These are phyloP conservation scores for Austropuccinia psidii DNA, from an alignment of 1,284 basidiomycete species.

Conservation along the genomic window DNA sequence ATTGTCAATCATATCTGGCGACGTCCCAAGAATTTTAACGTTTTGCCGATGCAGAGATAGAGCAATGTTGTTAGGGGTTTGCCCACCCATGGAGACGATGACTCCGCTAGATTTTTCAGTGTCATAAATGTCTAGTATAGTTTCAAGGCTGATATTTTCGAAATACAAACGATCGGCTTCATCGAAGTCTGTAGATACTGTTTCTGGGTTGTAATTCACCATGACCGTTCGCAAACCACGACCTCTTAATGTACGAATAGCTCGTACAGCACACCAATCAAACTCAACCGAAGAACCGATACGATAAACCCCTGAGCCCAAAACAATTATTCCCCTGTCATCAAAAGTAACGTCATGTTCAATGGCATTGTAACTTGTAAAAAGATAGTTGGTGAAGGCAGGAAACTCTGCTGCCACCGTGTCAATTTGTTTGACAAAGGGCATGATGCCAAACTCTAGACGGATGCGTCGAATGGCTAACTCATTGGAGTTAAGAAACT, in stretches of 20 bases:
- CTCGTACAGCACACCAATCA: conserved; percentile 98
- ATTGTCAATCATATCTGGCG: conserved; percentile 98
- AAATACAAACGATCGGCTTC: conserved; percentile 98
- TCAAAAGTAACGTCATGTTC: conserved; percentile 84
- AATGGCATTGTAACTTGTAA: conserved; percentile 91
- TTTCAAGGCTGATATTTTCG: conserved; percentile 95
- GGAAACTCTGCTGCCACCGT: conserved; percentile 99
- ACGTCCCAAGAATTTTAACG: conserved; percentile 96
- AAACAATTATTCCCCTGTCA: conserved; percentile 91
- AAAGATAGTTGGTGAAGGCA: conserved; percentile 96
- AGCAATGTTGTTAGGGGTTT: conserved; percentile 97
- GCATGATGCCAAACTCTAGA: conserved; percentile 71
- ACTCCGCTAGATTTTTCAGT: conserved; percentile 79
- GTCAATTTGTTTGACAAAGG: conserved; percentile 98
- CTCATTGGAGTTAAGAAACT: conserved; percentile 72
- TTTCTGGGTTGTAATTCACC: conserved; percentile 99
- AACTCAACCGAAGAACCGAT: conserved; percentile 99
- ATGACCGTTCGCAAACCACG: conserved; percentile 94
- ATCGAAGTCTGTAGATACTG: conserved; percentile 97
- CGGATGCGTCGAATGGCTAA: conserved; percentile 78
- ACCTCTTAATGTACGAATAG: conserved; percentile 87
- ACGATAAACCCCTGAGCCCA: conserved; percentile 96
- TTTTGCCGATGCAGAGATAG: conserved; percentile 87
- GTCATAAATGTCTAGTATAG: conserved; percentile 95
- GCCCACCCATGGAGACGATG: conserved; percentile 96